Evolutionary conservation across 306 rosid genomes (phyloP), one percentile per base, ranked within the genome.

Genomic region (Prunus kanzakura): DNA sequence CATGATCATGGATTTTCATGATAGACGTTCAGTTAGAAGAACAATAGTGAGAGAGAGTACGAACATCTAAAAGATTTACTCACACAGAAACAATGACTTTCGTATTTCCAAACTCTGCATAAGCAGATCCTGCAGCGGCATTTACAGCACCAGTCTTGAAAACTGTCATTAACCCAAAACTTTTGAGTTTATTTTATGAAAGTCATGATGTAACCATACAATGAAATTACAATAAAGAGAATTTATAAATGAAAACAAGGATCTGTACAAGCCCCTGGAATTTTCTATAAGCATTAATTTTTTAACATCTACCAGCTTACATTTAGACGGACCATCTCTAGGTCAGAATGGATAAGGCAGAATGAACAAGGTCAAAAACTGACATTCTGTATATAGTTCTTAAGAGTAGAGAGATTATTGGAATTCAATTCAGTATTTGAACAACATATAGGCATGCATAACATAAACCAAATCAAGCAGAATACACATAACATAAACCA

Each of bases 81-180:
- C 88, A 95, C 99, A 95, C 97, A 64, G 99, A 95, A 32, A 92
- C 97, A 72, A 95, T 88, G 91, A 92, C 97, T 84, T 92, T 95
- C 75, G 97, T 95, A 74, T 90, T 89, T 71, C 97, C 99, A 71
- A 95, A 84, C 83, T 95, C 97, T 6, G 97, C 97, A 79, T 95
- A 95, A 14, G 99, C 99, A 69, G 99, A 95, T 83, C 97, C 99
- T 6, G 97, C 83, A 45, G 99, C 99, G 67, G 97, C 87, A 86
- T 89, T 92, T 76, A 95, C 97, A 82, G 99, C 99, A 79, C 93
- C 91, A 52, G 92, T 92, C 90, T 93, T 90, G 84, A 95, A 92
- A 89, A 95, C 99, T 95, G 85, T 80, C 80, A 65, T 69, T 14
- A 73, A 75, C 75, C 68, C 75, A 77, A 3, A 71, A 72, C 32